Evolutionary conservation across 2,329 filamentous ascomycete species (phyloP).

Genomic region (Colletotrichum falcatum): DNA sequence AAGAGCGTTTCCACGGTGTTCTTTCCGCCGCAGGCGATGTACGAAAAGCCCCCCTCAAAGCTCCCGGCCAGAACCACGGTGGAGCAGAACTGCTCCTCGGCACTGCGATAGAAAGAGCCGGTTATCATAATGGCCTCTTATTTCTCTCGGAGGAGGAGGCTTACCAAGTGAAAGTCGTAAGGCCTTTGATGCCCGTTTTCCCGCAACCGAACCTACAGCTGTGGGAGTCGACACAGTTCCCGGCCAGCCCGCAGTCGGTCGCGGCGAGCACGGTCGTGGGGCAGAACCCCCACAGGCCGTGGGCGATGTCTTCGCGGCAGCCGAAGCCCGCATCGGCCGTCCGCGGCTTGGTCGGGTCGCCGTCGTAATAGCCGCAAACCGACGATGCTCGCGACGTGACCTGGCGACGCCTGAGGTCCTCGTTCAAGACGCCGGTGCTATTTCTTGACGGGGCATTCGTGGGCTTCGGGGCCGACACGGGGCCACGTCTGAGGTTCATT

Average conservation of each 20-base stretch:
- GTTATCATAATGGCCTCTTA: background rate
- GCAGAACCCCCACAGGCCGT: constrained; percentile 56
- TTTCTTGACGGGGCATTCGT: constrained; percentile 11
- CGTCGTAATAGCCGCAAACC: constrained; percentile 50
- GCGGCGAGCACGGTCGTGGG: constrained; percentile 51
- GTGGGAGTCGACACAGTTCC: constrained; percentile 50
- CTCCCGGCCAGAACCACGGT: constrained; percentile 49
- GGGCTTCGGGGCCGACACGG: constrained; percentile 3
- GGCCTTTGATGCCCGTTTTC: constrained; percentile 32
- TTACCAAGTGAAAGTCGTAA: constrained; percentile 54
- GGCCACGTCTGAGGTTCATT: constrained; percentile 6
- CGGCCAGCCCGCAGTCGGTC: constrained; percentile 54
- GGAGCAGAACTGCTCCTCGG: constrained; percentile 47
- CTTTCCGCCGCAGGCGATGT: constrained; percentile 50
- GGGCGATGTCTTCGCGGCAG: constrained; percentile 51
- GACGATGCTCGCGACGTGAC: constrained; percentile 6
- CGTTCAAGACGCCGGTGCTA: background rate
- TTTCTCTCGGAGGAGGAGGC: constrained; percentile 21
- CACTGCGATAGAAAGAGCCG: constrained; percentile 16
- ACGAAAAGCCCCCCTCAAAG: constrained; percentile 50
- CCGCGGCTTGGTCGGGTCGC: constrained; percentile 46
- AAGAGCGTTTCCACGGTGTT: constrained; percentile 44
- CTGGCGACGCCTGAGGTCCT: constrained; percentile 7
- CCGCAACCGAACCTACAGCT: constrained; percentile 52
- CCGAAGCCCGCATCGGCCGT: constrained; percentile 51